Percentiles rank a stretch among this genome's conserved stretches.
phyloP scores from a whole-genome alignment of 805 yeast species.

The Metschnikowia cerradonensis region DNA sequence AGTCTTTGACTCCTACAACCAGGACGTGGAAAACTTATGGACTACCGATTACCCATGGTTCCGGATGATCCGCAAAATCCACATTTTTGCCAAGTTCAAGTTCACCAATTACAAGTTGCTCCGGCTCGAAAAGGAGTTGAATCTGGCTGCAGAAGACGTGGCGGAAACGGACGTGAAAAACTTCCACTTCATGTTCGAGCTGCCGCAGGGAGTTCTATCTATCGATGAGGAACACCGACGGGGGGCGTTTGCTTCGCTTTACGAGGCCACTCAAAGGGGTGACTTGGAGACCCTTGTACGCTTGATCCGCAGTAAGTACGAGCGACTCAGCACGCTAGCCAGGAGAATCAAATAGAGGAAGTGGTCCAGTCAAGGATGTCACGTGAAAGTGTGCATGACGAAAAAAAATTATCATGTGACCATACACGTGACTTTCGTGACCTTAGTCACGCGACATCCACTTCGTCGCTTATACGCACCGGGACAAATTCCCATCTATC shows the following conservation, averaged over 20 bases:
- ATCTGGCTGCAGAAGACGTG: slow-evolving; percentile 14
- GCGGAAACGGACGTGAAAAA: slow-evolving; percentile 6
- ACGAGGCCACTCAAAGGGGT: slow-evolving; percentile 12
- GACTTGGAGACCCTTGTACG: slow-evolving; percentile 9
- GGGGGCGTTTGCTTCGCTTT: slow-evolving; percentile 16
- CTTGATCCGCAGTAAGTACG: slow-evolving; percentile 13
- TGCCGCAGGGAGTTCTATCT: slow-evolving; percentile 4
- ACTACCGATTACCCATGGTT: slow-evolving; percentile 78
- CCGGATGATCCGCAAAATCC: slow-evolving; percentile 53
- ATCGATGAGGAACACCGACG: slow-evolving; percentile 1
- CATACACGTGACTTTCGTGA: background rate
- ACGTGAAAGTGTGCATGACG: no score
- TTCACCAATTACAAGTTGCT: slow-evolving; percentile 49
- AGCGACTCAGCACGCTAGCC: slow-evolving; percentile 11
- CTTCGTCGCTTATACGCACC: no score
- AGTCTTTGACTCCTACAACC: slow-evolving; percentile 46
- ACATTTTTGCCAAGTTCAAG: slow-evolving; percentile 54
- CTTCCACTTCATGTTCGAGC: slow-evolving; percentile 14
- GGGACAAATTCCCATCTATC: background rate
- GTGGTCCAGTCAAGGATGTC: background rate
- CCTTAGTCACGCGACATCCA: background rate
- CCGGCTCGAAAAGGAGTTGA: slow-evolving; percentile 31
- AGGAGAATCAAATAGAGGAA: slow-evolving; percentile 5
- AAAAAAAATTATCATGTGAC: no score
- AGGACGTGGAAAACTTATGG: slow-evolving; percentile 47